Conservation (phyloP, 78 protist species). For the Planoprotostelium fungivorum region DNA sequence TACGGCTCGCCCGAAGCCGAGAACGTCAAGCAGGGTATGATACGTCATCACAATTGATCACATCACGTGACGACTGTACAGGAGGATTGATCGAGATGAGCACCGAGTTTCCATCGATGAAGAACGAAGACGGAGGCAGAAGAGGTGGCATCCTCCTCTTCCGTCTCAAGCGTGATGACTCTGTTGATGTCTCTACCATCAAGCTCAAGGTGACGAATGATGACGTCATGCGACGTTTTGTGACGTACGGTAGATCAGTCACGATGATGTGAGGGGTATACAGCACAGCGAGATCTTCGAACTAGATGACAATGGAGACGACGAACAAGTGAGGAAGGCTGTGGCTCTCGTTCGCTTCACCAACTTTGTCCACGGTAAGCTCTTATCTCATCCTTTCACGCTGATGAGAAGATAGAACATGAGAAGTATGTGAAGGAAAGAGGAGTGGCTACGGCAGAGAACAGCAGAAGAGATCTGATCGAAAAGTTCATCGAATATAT, state of each 20-base stretch:
- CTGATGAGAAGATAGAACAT: not conserved
- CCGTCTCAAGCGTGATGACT: too few relatives aligned
- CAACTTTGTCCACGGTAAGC: not conserved
- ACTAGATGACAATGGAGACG: not conserved
- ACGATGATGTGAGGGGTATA: not conserved
- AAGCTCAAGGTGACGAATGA: too few relatives aligned
- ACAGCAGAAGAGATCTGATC: not conserved
- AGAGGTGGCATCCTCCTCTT: not conserved
- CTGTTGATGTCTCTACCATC: too few relatives aligned
- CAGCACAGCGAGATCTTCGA: not conserved
- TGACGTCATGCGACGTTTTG: too few relatives aligned
- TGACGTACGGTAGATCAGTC: not conserved
- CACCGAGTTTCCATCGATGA: not conserved
- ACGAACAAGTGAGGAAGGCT: not conserved
- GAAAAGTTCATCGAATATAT: not conserved
- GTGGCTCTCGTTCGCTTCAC: not conserved
- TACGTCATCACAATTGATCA: too few relatives aligned
- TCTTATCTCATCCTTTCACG: not conserved
- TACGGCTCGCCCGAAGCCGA: not conserved
- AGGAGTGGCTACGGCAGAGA: not conserved
- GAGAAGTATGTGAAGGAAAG: not conserved
- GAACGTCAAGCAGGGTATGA: too few relatives aligned
- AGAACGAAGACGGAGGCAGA: not conserved
- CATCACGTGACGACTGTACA: not conserved
- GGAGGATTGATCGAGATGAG: not conserved